Conservation (phyloP, 2,329 filamentous ascomycete genomes). For the Sporothrix pallida region DNA sequence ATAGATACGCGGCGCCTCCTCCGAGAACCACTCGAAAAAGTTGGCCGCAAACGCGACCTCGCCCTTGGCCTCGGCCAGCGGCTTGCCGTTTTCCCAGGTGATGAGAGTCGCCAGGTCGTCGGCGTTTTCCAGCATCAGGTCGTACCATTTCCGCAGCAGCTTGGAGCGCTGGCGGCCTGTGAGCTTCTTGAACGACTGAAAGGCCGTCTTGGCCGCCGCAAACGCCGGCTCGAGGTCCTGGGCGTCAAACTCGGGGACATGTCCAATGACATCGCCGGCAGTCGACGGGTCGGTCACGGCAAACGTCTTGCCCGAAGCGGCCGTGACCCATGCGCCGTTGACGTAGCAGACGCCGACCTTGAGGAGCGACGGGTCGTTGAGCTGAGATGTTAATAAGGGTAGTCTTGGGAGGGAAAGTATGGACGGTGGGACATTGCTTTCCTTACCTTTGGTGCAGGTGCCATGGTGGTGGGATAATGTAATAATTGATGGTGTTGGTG, state of each 20-base stretch:
- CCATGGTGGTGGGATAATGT: background rate
- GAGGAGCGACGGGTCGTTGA: constrained; percentile 80
- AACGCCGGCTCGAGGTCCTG: constrained; percentile 83
- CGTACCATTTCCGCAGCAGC: constrained; percentile 79
- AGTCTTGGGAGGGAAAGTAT: background rate
- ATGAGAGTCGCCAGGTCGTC: constrained; percentile 83
- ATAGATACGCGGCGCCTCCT: constrained; percentile 74
- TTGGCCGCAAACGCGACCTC: constrained; percentile 74
- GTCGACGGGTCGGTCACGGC: constrained; percentile 79
- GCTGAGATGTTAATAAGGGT: constrained; percentile 51
- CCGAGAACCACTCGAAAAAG: constrained; percentile 81
- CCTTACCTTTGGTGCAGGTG: background rate
- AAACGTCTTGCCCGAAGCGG: constrained; percentile 87
- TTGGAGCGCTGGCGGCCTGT: constrained; percentile 76
- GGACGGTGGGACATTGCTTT: background rate
- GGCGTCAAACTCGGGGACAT: constrained; percentile 80
- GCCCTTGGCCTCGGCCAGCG: constrained; percentile 72
- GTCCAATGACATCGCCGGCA: constrained; percentile 74
- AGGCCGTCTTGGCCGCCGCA: constrained; percentile 78
- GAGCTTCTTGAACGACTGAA: constrained; percentile 70
- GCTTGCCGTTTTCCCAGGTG: constrained; percentile 90
- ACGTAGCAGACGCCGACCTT: constrained; percentile 83
- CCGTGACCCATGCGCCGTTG: constrained; percentile 88
- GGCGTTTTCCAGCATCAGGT: constrained; percentile 76
- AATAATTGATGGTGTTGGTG: no score